phyloP scores from a whole-genome alignment of 306 rosid genomes.

The Fagus sylvatica region DNA sequence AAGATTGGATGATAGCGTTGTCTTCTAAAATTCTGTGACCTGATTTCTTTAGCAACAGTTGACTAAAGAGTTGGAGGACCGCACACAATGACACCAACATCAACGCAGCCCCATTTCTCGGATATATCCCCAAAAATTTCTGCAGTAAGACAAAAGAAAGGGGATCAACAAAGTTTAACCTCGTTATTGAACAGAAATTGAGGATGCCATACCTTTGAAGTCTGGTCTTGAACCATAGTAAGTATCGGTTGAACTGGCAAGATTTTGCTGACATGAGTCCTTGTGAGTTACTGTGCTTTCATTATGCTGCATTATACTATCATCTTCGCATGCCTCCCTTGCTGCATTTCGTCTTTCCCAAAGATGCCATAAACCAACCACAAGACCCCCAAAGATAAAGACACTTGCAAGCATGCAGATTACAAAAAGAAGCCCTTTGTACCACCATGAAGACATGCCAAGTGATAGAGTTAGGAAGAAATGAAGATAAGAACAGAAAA shows the following conservation, averaged over 20 bases:
- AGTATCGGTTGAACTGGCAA: conserved; percentile 35
- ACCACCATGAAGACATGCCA: conserved; percentile 66
- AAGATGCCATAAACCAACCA: conserved; percentile 65
- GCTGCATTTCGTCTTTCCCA: conserved; percentile 52
- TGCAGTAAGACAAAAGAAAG: conserved; percentile 34
- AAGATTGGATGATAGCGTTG: conserved; percentile 59
- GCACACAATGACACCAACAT: conserved; percentile 79
- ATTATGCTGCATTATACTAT: conserved; percentile 19
- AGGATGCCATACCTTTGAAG: conserved; percentile 57
- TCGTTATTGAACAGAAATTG: not conserved
- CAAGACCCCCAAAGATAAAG: conserved; percentile 74
- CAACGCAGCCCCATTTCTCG: conserved; percentile 63
- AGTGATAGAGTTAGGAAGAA: too few relatives aligned
- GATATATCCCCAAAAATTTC: conserved; percentile 58
- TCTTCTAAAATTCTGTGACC: conserved; percentile 57
- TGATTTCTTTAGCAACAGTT: conserved; percentile 80
- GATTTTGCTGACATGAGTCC: conserved; percentile 25
- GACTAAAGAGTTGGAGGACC: conserved; percentile 82
- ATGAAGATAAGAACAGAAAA: too few relatives aligned
- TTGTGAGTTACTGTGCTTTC: conserved; percentile 19
- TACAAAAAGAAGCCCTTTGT: conserved; percentile 66
- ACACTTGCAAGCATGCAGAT: conserved; percentile 70
- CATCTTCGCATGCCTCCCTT: conserved; percentile 25
- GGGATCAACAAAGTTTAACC: not conserved
- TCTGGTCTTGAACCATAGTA: conserved; percentile 78